These are phyloP conservation scores for Opeltia flavorubescens DNA, from an alignment of 495 filamentous ascomycete genomes.

Conservation along the genomic window DNA sequence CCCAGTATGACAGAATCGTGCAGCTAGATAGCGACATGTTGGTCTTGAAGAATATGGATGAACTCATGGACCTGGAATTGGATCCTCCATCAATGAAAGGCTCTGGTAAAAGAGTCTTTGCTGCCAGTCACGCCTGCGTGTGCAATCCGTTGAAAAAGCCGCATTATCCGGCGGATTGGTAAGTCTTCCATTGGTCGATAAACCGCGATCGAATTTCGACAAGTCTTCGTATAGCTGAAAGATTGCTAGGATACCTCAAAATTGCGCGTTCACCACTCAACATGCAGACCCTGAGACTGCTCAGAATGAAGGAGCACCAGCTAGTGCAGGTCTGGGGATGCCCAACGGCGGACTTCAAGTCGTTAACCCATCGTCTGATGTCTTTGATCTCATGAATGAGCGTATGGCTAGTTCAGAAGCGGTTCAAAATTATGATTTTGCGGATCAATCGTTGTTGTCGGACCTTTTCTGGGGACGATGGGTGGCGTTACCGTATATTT, in stretches of 20 bases:
- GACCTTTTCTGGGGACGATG: conserved; percentile 53
- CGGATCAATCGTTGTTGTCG: conserved; percentile 60
- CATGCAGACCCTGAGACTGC: conserved; percentile 43
- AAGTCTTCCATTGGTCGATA: conserved; percentile 9
- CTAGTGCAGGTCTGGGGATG: conserved; percentile 43
- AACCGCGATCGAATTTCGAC: not conserved
- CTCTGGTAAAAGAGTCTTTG: conserved; percentile 48
- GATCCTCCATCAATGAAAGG: conserved; percentile 38
- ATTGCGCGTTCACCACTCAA: conserved; percentile 64
- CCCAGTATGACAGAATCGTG: conserved; percentile 57
- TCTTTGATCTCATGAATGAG: conserved; percentile 42
- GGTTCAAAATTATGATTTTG: conserved; percentile 47
- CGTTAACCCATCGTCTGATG: conserved; percentile 42
- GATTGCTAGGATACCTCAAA: conserved; percentile 40
- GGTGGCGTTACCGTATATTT: conserved; percentile 61
- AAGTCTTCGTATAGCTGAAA: conserved; percentile 4
- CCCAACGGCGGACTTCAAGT: conserved; percentile 66
- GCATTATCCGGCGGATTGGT: conserved; percentile 69
- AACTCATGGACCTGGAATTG: conserved; percentile 62
- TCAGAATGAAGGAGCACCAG: conserved; percentile 37
- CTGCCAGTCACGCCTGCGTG: conserved; percentile 61
- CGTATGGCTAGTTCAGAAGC: conserved; percentile 28
- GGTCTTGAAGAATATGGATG: conserved; percentile 66
- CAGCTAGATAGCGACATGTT: conserved; percentile 82
- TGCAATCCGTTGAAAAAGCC: conserved; percentile 64